Evolutionary conservation across 345 rosid genomes (phyloP).

Genomic region (Corchorus olitorius): DNA sequence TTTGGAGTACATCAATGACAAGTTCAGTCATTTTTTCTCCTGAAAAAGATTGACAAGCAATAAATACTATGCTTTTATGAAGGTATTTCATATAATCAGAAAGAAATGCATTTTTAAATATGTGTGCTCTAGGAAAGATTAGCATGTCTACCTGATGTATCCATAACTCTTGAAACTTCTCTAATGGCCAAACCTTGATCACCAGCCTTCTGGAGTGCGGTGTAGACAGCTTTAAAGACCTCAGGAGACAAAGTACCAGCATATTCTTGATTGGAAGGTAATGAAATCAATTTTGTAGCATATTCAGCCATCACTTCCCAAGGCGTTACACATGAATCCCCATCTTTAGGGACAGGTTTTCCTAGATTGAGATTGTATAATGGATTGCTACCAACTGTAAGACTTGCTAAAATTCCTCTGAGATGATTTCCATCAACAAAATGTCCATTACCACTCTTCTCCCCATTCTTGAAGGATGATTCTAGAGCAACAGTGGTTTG

Average conservation of each 20-base stretch:
- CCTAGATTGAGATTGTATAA: conserved; percentile 33
- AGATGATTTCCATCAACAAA: conserved; percentile 31
- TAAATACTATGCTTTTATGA: not conserved
- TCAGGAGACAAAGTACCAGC: conserved; percentile 38
- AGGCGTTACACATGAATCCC: conserved; percentile 42
- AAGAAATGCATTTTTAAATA: conserved; percentile 1
- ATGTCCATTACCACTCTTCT: conserved; percentile 24
- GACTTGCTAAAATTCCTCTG: conserved; percentile 18
- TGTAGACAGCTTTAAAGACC: conserved; percentile 49
- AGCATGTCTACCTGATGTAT: conserved; percentile 39
- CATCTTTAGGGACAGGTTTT: conserved; percentile 33
- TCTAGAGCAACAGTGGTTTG: conserved; percentile 43
- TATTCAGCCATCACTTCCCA: conserved; percentile 75
- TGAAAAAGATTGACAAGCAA: conserved; percentile 37
- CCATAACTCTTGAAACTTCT: conserved; percentile 52
- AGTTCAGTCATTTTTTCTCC: conserved; percentile 44
- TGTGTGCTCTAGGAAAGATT: not conserved
- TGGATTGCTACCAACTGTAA: conserved; percentile 25
- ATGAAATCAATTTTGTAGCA: conserved; percentile 41
- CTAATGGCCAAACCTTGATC: conserved; percentile 77
- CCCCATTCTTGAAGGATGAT: conserved; percentile 42
- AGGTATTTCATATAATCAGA: conserved; percentile 2
- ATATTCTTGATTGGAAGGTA: conserved; percentile 32
- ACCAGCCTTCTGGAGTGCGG: conserved; percentile 75
- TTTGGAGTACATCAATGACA: conserved; percentile 65